These are phyloP conservation scores for Syncephalastrum contaminatum DNA, from an alignment of 371 early-diverging fungal species.

Conservation along the genomic window DNA sequence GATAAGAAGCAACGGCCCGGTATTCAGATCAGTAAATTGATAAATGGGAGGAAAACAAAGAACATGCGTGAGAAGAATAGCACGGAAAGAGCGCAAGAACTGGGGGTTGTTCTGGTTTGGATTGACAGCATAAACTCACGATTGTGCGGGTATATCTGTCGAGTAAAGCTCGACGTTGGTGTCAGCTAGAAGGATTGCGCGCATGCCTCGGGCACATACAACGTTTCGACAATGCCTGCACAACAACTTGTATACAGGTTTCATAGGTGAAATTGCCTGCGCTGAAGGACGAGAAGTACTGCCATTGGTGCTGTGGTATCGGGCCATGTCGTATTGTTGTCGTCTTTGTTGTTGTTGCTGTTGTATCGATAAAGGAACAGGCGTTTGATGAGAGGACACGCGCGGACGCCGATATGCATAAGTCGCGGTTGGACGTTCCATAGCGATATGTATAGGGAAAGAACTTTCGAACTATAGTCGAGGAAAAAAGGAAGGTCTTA, in stretches of 20 bases:
- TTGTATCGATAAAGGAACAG: conserved; percentile 1
- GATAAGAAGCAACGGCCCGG: too few species aligned
- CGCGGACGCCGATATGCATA: too few species aligned
- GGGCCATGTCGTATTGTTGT: not conserved
- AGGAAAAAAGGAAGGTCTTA: too few species aligned
- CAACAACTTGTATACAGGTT: conserved; percentile 37
- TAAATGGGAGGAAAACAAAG: not conserved
- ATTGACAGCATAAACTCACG: conserved; percentile 47
- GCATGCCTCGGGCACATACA: conserved; percentile 82
- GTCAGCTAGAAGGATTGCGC: conserved; percentile 90
- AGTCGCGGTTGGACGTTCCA: too few species aligned
- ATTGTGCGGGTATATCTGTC: conserved; percentile 83
- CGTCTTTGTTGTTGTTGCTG: conserved; percentile 2
- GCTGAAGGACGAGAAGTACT: not conserved
- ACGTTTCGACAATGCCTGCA: conserved; percentile 38
- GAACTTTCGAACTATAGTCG: too few species aligned
- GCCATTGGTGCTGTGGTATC: conserved; percentile 5
- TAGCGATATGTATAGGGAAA: too few species aligned
- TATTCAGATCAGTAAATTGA: too few species aligned
- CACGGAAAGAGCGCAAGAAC: not conserved
- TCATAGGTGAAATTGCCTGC: conserved; percentile 21
- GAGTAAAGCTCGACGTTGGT: conserved; percentile 81
- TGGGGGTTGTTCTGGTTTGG: not conserved
- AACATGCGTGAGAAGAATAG: not conserved
- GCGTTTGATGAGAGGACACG: too few species aligned